These are phyloP conservation scores for Fusarium mangiferae DNA, from an alignment of 2,329 filamentous ascomycete species.

Conservation along the genomic window DNA sequence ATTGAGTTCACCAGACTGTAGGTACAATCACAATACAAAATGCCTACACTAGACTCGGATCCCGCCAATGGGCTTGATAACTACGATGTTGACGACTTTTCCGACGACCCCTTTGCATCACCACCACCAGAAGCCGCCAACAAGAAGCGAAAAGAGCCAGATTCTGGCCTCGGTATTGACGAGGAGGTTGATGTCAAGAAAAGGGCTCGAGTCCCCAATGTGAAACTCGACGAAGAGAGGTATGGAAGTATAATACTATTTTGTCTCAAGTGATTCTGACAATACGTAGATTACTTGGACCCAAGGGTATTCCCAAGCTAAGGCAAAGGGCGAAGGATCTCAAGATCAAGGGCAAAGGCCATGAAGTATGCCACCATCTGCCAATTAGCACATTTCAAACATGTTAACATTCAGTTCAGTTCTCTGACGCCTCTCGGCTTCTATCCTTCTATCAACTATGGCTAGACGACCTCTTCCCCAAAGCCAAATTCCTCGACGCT, in stretches of 20 bases:
- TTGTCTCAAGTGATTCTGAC: background rate
- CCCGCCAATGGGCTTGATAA: slow-evolving; percentile 70
- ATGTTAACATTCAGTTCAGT: slow-evolving; percentile 60
- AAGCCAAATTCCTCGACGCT: slow-evolving; percentile 92
- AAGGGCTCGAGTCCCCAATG: slow-evolving; percentile 74
- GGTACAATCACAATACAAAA: background rate
- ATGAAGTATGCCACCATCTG: slow-evolving; percentile 72
- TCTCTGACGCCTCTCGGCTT: slow-evolving; percentile 82
- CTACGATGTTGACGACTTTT: slow-evolving; percentile 72
- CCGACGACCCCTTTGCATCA: slow-evolving; percentile 60
- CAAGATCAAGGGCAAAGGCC: slow-evolving; percentile 90
- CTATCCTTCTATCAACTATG: slow-evolving; percentile 94
- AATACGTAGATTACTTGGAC: slow-evolving; percentile 75
- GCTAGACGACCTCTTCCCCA: slow-evolving; percentile 95
- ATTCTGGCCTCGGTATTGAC: slow-evolving; percentile 78
- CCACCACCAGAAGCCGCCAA: slow-evolving; percentile 53
- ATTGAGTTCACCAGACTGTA: background rate
- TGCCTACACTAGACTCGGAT: slow-evolving; percentile 40
- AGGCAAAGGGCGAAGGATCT: slow-evolving; percentile 76
- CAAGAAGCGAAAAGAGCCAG: slow-evolving; percentile 61
- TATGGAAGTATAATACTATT: slow-evolving; percentile 46
- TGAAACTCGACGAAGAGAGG: slow-evolving; percentile 88
- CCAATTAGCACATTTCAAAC: background rate
- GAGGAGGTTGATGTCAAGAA: slow-evolving; percentile 86
- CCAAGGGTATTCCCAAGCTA: slow-evolving; percentile 84